A percentile compares a stretch with the other conserved stretches of the same genome.
These are phyloP conservation scores for Aureobasidium sp. DNA, from an alignment of 2,329 filamentous ascomycete genomes.

Conservation along the genomic window DNA sequence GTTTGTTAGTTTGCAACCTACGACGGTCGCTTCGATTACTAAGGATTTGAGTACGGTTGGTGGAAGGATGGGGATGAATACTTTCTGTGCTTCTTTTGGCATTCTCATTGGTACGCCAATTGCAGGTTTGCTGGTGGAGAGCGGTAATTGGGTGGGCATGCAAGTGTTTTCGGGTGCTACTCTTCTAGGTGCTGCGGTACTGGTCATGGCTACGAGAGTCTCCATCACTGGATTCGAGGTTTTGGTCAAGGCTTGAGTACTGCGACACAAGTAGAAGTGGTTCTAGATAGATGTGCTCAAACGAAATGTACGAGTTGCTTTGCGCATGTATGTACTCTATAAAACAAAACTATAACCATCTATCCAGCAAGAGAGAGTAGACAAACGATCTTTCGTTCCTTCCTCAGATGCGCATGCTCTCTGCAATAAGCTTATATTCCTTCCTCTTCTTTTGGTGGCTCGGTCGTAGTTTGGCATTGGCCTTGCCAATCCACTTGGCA, in stretches of 20 bases:
- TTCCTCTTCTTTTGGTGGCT: constrained; percentile 68
- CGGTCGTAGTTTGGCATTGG: constrained; percentile 49
- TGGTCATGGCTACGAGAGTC: constrained; percentile 11
- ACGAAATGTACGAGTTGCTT: background rate
- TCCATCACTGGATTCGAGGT: background rate
- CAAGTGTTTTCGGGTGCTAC: constrained; percentile 25
- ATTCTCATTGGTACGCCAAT: constrained; percentile 28
- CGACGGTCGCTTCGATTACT: constrained; percentile 25
- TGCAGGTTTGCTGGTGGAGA: constrained; percentile 19
- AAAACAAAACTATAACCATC: background rate
- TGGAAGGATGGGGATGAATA: constrained; percentile 27
- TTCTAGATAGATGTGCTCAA: too few species aligned
- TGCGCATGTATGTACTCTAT: constrained; percentile 2
- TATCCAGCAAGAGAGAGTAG: too few species aligned
- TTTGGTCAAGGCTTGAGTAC: constrained; percentile 7
- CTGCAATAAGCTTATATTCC: constrained; percentile 73
- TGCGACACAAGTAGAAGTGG: too few species aligned
- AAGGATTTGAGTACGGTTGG: constrained; percentile 26
- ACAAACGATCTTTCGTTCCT: background rate
- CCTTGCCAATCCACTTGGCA: constrained; percentile 56
- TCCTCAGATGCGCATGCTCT: constrained; percentile 41
- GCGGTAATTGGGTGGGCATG: constrained; percentile 22
- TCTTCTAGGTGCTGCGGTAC: constrained; percentile 12
- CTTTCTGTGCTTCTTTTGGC: constrained; percentile 25
- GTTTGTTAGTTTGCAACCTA: constrained; percentile 26